A percentile compares a stretch with the other conserved stretches of the same genome.
Evolutionary conservation across 306 rosid genomes (phyloP).

Genomic region (Begonia peltatifolia): DNA sequence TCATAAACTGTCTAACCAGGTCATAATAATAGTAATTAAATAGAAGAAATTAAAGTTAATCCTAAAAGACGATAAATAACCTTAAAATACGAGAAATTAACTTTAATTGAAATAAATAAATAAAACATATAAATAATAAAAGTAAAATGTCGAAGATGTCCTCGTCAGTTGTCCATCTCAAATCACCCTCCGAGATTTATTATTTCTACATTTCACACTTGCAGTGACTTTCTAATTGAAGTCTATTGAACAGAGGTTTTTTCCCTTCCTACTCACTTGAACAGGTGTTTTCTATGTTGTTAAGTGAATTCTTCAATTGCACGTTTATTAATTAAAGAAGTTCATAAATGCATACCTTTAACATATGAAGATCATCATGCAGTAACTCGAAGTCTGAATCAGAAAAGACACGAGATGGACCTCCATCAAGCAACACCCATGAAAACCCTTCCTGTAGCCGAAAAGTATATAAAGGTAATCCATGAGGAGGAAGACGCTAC

Average conservation of each 20-base stretch:
- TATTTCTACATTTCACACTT: not conserved
- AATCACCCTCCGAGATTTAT: too few species aligned
- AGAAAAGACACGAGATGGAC: conserved; percentile 45
- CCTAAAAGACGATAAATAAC: too few species aligned
- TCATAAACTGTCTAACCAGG: too few species aligned
- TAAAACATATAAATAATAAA: too few species aligned
- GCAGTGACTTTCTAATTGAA: not conserved
- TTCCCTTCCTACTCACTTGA: not conserved
- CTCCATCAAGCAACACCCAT: conserved; percentile 48
- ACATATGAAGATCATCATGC: conserved; percentile 26
- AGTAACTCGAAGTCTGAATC: conserved; percentile 26
- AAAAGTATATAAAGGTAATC: conserved; percentile 5
- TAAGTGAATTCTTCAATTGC: not conserved
- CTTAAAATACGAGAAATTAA: too few species aligned
- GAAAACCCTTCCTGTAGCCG: conserved; percentile 35
- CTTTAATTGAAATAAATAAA: too few species aligned
- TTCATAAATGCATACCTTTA: conserved; percentile 22
- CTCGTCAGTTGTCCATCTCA: too few species aligned
- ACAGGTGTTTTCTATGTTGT: not conserved
- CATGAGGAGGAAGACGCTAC: not conserved
- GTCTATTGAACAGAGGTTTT: not conserved
- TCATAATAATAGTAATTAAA: too few species aligned
- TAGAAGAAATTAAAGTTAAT: too few species aligned
- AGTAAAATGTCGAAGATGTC: too few species aligned
- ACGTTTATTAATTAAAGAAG: not conserved